phyloP scores from a whole-genome alignment of 2,329 filamentous ascomycete genomes.

The Aspergillus hortae region DNA sequence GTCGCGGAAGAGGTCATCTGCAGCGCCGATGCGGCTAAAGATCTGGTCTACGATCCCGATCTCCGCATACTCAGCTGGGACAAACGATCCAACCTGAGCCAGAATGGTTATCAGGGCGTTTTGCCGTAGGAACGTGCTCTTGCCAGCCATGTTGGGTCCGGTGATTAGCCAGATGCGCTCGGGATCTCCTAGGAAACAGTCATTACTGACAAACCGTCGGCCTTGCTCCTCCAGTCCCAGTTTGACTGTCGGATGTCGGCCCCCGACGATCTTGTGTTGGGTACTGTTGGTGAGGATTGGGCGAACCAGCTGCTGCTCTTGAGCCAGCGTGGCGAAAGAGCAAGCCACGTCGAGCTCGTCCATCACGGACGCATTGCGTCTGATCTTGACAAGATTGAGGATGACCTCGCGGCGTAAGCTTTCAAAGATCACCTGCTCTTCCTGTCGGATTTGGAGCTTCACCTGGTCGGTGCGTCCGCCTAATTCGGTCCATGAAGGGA shows the following conservation, averaged over 20 bases:
- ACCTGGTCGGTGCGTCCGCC: constrained; percentile 75
- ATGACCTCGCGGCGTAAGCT: constrained; percentile 73
- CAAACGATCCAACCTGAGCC: constrained; percentile 87
- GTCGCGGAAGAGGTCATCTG: constrained; percentile 89
- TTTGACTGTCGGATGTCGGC: constrained; percentile 90
- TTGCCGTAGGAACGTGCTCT: constrained; percentile 92
- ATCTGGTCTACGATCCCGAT: constrained; percentile 93
- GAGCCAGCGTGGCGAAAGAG: constrained; percentile 76
- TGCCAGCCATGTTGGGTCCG: constrained; percentile 97
- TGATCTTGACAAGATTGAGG: constrained; percentile 75
- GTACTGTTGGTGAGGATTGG: constrained; percentile 66
- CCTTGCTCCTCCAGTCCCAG: constrained; percentile 75
- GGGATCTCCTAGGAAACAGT: constrained; percentile 75
- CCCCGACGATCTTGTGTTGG: constrained; percentile 73
- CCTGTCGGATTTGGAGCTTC: constrained; percentile 72
- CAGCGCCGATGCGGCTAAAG: constrained; percentile 88
- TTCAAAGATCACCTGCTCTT: constrained; percentile 79
- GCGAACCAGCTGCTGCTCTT: constrained; percentile 68
- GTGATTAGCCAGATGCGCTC: constrained; percentile 68
- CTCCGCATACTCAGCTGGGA: constrained; percentile 81
- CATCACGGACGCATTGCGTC: constrained; percentile 84
- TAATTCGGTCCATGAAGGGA: constrained; percentile 77
- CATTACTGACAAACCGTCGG: constrained; percentile 77
- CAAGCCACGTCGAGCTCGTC: constrained; percentile 91
- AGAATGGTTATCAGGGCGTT: constrained; percentile 93